phyloP scores from a whole-genome alignment of 768 basidiomycete genomes.

The Lactifluus piperatus region DNA sequence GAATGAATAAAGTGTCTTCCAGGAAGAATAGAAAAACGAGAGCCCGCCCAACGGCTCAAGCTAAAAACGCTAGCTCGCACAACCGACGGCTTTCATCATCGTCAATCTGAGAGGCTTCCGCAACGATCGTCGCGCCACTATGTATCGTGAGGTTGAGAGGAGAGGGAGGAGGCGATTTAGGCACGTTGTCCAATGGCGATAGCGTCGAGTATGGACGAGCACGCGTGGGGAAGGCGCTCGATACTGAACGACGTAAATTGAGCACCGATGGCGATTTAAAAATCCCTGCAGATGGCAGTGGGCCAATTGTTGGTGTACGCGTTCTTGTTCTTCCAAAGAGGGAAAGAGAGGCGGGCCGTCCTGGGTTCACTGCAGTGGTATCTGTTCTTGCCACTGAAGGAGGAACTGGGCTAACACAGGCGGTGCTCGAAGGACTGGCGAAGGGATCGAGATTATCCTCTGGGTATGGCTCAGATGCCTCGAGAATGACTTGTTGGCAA shows the following conservation, averaged over 20 bases:
- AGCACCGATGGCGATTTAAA: not conserved
- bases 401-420: not conserved
- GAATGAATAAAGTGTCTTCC: not conserved
- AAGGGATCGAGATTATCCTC: constrained; percentile 7
- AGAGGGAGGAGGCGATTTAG: constrained; percentile 24
- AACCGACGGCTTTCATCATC: constrained; percentile 63
- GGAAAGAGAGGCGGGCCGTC: not conserved
- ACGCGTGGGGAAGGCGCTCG: not conserved
- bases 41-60: not conserved
- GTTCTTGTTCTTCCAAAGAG: not conserved
- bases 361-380: too few species aligned
- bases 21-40: not conserved
- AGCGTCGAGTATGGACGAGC: not conserved
- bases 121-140: constrained; percentile 45
- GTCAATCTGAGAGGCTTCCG: constrained; percentile 44
- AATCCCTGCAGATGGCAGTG: not conserved
- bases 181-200: not conserved
- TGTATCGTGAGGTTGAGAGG: constrained; percentile 54
- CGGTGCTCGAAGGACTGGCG: not conserved
- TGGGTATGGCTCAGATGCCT: constrained; percentile 1
- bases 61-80: constrained; percentile 63
- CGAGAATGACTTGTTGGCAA: constrained; percentile 9
- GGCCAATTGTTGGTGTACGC: not conserved
- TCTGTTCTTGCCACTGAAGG: not conserved
- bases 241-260: constrained; percentile 7